Conservation (phyloP, 73 alveolate genomes). For the Loxodes magnus region DNA sequence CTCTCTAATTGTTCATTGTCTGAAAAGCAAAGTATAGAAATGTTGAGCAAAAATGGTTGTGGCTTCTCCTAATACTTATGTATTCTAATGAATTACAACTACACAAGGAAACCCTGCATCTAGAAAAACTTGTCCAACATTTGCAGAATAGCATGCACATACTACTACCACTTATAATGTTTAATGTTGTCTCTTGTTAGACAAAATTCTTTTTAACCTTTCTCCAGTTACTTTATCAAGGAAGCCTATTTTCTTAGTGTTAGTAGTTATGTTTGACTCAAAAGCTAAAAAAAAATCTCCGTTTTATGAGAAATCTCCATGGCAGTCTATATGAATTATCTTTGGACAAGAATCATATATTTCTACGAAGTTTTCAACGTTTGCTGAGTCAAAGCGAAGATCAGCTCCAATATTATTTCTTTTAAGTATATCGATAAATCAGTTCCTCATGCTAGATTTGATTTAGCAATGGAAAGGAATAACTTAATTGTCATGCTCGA, state of each 20-base stretch:
- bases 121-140: constrained; percentile 32
- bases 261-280: too few species aligned
- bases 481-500: constrained; percentile 13
- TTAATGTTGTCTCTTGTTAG: constrained; percentile 1
- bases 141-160: constrained; percentile 49
- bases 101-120: constrained; percentile 41
- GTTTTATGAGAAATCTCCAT: constrained; percentile 31
- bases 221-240: constrained; percentile 27
- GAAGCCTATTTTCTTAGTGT: constrained; percentile 20
- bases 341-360: constrained; percentile 24
- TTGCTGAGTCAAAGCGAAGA: constrained; percentile 38
- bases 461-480: not conserved
- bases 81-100: constrained; percentile 34
- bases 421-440: constrained; percentile 11
- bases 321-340: constrained; percentile 51
- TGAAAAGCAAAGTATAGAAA: constrained; percentile 23
- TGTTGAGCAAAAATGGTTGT: constrained; percentile 32
- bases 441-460: not conserved
- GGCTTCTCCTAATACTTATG: constrained; percentile 40
- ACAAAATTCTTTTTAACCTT: constrained; percentile 19
- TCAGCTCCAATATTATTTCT: constrained; percentile 14
- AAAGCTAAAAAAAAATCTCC: constrained; percentile 33
- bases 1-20: constrained; percentile 16
- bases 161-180: constrained; percentile 33
- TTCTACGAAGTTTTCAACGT: constrained; percentile 21